Evolutionary conservation across 441 rosid genomes (phyloP).

Genomic region (Cnidoscolus chayamansa): DNA sequence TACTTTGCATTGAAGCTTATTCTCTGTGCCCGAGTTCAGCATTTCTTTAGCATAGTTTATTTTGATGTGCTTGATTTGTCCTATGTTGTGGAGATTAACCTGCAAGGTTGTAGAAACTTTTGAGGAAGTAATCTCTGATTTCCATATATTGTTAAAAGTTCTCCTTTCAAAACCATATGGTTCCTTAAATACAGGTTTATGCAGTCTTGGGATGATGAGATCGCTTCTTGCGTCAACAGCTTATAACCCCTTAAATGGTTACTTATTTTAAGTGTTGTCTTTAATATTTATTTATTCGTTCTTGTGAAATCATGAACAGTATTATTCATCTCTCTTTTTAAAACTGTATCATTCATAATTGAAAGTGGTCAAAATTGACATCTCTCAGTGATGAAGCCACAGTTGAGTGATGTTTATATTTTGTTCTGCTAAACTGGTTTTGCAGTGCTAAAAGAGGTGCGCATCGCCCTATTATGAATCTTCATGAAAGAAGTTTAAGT

Average conservation of each 20-base stretch:
- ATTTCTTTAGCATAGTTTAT: not conserved
- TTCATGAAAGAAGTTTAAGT: slow-evolving; percentile 73
- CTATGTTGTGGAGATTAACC: too few species aligned
- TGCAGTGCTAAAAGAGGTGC: slow-evolving; percentile 62
- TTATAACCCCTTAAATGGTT: not conserved
- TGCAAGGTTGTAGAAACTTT: too few species aligned
- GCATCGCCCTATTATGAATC: slow-evolving; percentile 77
- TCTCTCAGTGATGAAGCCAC: not conserved
- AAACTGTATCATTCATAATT: not conserved
- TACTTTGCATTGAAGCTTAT: too few species aligned
- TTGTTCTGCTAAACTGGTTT: slow-evolving; percentile 16
- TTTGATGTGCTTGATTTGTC: not conserved
- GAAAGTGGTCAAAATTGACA: not conserved
- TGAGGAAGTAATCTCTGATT: too few species aligned
- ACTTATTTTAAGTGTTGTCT: not conserved
- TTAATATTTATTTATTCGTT: not conserved
- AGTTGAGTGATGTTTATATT: not conserved
- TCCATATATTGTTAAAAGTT: not conserved
- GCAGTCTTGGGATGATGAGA: not conserved
- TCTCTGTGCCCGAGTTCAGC: too few species aligned
- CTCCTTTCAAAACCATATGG: not conserved
- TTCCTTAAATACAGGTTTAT: not conserved
- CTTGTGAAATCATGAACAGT: not conserved
- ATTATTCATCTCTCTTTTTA: not conserved
- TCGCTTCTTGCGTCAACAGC: not conserved